Evolutionary conservation across 768 basidiomycete genomes (phyloP), one percentile per base, ranked within the genome.

Genomic region (Asterophora parasitica): DNA sequence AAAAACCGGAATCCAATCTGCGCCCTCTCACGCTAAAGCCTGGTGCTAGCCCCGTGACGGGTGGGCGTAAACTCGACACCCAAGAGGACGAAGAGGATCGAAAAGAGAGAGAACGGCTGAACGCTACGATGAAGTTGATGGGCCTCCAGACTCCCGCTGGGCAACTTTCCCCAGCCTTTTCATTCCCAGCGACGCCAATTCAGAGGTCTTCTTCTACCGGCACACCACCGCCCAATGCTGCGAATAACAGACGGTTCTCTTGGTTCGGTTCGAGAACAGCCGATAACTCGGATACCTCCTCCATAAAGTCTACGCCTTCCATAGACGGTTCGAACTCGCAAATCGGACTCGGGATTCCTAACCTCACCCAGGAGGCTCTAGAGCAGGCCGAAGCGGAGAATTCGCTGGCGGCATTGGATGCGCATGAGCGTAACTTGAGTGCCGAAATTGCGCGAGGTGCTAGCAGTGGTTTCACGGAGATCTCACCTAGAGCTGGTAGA

Each of bases 71-170:
- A 64, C 67, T 94, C 31, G 91, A 94, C 50, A 91, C 83, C 1
- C 72, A 77, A 33, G 94, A 97, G 65, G 94, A 98, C 58, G 95
- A 97, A 50, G 92, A 97, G 52, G 93, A 96, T 61, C 75, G 81
- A 32, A 78, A 76, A 52, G 92, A 95, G 66, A 75, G 94, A 46
- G 92, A 93, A 62, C 79, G 92, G 12, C 73, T 97, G 46, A 77
- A 86, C 54, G 91, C 91, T 12, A 91, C 92, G 20, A 88, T 98
- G 88, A 90, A 92, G 63, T 70, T 95, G 23, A 92, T 94, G 85
- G 95, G 95, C 4, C 90, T 95, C 51, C 82, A 86, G 63, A 81
- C 84, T 26, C 62, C 71, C n/a, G 59, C 73, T 42, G 68, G 76
- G 11, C 65, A 77, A n/a, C 61, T 72, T 2, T 51, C 64, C 46